These are phyloP conservation scores for Vigna hirtella DNA, from an alignment of 306 rosid species.

Conservation along the genomic window DNA sequence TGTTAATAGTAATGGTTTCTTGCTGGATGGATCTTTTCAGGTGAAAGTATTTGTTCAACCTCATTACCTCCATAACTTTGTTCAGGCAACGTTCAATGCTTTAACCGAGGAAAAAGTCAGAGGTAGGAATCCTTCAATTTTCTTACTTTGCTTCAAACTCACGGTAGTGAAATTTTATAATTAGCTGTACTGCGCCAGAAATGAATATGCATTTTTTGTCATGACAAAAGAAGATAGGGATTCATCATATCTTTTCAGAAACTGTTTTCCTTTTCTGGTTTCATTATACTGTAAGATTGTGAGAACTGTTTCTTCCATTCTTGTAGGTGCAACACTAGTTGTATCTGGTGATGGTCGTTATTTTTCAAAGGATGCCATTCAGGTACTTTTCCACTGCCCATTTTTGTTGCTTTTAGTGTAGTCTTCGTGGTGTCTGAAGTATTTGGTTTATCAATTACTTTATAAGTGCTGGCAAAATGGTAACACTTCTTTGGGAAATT, in stretches of 20 bases:
- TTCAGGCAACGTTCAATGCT: slow-evolving; percentile 88
- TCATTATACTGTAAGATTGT: slow-evolving; percentile 20
- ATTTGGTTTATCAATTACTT: slow-evolving; percentile 10
- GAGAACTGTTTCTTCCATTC: slow-evolving; percentile 26
- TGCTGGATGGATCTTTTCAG: slow-evolving; percentile 63
- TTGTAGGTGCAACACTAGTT: slow-evolving; percentile 89
- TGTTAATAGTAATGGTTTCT: slow-evolving; percentile 37
- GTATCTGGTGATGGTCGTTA: slow-evolving; percentile 99
- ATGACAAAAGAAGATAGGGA: not conserved
- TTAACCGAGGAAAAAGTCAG: slow-evolving; percentile 80
- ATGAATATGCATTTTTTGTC: not conserved
- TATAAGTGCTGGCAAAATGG: slow-evolving; percentile 15
- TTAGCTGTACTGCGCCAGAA: slow-evolving; percentile 1
- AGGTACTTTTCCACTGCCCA: slow-evolving; percentile 54
- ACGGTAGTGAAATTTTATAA: not conserved
- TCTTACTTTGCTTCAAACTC: slow-evolving; percentile 36
- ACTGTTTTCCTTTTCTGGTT: slow-evolving; percentile 17
- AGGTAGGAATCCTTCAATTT: slow-evolving; percentile 54
- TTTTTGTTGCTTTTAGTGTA: slow-evolving; percentile 18
- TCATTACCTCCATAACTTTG: slow-evolving; percentile 87
- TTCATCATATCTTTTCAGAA: slow-evolving; percentile 9
- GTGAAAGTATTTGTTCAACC: slow-evolving; percentile 92
- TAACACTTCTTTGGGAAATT: slow-evolving; percentile 9
- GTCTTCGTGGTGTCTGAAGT: slow-evolving; percentile 15
- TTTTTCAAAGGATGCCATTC: slow-evolving; percentile 91